Conservation (phyloP, 164 flowering plant genomes). For the Vitis cinerea region DNA sequence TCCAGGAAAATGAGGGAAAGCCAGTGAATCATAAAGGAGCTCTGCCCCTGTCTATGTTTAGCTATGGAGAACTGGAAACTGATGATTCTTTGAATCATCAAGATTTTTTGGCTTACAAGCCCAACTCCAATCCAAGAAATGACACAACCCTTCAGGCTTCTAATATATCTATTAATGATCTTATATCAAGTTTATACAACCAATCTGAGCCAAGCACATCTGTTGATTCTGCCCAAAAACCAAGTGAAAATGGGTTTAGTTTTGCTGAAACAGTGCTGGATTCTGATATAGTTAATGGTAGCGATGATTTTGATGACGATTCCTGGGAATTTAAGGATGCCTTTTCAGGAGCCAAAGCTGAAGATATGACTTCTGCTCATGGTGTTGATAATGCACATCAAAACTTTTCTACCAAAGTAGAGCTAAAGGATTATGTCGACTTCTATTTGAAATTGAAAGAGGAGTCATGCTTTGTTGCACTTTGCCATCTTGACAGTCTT, state of each 20-base stretch:
- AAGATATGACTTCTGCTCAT: constrained; percentile 21
- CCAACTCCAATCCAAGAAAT: constrained; percentile 17
- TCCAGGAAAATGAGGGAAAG: constrained; percentile 34
- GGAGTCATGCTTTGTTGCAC: constrained; percentile 33
- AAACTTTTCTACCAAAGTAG: constrained; percentile 17
- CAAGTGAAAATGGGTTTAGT: constrained; percentile 26
- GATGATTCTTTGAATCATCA: constrained; percentile 27
- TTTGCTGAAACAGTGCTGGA: constrained; percentile 7
- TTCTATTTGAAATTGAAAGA: constrained; percentile 62
- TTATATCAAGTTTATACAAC: constrained; percentile 56
- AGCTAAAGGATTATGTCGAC: constrained; percentile 34
- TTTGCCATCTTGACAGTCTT: constrained; percentile 47
- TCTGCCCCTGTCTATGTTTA: constrained; percentile 44
- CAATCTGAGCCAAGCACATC: constrained; percentile 38
- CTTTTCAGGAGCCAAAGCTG: constrained; percentile 17
- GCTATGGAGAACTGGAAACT: constrained; percentile 37
- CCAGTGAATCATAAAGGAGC: constrained; percentile 28
- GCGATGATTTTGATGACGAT: constrained; percentile 46
- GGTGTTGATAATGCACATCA: constrained; percentile 14
- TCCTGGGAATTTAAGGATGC: constrained; percentile 77
- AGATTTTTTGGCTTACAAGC: constrained; percentile 25
- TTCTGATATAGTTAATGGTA: constrained; percentile 22
- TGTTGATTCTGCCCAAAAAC: constrained; percentile 16
- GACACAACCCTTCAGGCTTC: constrained; percentile 22
- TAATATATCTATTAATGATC: constrained; percentile 44